Evolutionary conservation across 352 stramenopile genomes (phyloP).

Genomic region (Hyaloperonospora brassicae): DNA sequence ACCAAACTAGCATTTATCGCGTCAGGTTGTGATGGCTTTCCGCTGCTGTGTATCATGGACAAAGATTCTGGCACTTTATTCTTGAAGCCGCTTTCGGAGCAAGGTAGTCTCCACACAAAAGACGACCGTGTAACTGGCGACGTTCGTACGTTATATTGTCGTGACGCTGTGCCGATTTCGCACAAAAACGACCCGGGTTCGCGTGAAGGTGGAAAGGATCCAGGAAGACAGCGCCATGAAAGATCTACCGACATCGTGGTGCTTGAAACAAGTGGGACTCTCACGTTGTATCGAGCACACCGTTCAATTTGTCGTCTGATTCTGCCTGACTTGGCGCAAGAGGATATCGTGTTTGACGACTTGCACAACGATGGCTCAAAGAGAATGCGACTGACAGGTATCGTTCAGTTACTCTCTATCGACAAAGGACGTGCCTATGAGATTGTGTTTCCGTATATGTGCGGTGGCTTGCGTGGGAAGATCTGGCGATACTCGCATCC

Average conservation of each 20-base stretch:
- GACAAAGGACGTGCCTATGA: conserved; percentile 24
- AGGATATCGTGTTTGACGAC: conserved; percentile 1
- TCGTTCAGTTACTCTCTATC: conserved; percentile 24
- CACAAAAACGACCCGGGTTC: neutral
- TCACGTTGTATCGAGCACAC: conserved; percentile 31
- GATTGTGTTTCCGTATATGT: conserved; percentile 15
- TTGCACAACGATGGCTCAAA: conserved; percentile 3
- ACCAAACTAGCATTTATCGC: conserved; percentile 33
- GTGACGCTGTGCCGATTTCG: conserved; percentile 34
- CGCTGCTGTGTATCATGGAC: conserved; percentile 42
- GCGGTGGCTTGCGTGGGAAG: conserved; percentile 14
- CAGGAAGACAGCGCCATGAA: neutral
- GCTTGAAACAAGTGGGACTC: conserved; percentile 20
- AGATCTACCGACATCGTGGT: conserved; percentile 35
- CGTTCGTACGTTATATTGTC: conserved; percentile 27
- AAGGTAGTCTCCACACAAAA: conserved; percentile 9
- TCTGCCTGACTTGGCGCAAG: conserved; percentile 7
- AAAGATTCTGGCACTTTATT: conserved; percentile 28
- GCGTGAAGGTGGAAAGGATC: conserved; percentile 1
- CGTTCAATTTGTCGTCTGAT: conserved; percentile 27
- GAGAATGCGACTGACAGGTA: conserved; percentile 8
- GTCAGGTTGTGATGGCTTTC: conserved; percentile 19
- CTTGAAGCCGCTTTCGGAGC: conserved; percentile 25
- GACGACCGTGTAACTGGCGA: conserved; percentile 3
- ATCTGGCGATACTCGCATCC: conserved; percentile 40